A percentile compares a stretch with the other conserved stretches of the same genome.
Conservation (phyloP, 2,329 filamentous ascomycete genomes). For the Neobulgaria alba region DNA sequence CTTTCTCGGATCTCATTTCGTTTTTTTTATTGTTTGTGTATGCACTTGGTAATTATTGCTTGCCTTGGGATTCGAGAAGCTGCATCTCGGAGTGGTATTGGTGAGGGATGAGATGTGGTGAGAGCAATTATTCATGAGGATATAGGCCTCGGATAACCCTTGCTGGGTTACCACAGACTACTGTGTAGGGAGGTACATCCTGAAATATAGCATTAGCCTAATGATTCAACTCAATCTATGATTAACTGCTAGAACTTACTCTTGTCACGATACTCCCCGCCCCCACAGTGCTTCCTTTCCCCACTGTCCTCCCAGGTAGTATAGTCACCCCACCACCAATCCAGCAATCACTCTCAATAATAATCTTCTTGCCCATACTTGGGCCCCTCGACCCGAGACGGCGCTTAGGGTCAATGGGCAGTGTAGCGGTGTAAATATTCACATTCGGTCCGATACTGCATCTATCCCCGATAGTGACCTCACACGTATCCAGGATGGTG, state of each 20-base stretch:
- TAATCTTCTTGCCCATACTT: constrained; percentile 61
- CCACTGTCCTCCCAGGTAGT: constrained; percentile 44
- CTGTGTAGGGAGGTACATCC: constrained; percentile 30
- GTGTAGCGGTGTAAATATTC: constrained; percentile 69
- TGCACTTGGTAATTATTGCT: no score
- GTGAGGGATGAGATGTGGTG: not conserved
- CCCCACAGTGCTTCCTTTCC: constrained; percentile 42
- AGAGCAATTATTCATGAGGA: not conserved
- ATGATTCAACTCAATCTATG: not conserved
- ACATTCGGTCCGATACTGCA: constrained; percentile 76
- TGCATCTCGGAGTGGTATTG: no score
- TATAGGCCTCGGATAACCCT: constrained; percentile 26
- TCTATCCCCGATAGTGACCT: constrained; percentile 72
- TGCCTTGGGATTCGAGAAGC: no score
- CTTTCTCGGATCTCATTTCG: no score
- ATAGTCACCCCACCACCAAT: constrained; percentile 57
- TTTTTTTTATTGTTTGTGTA: no score
- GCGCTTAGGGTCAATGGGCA: constrained; percentile 63
- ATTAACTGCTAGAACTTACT: constrained; percentile 36
- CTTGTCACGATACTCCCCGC: constrained; percentile 46
- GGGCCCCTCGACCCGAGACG: constrained; percentile 66
- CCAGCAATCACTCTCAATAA: constrained; percentile 65
- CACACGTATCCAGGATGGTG: constrained; percentile 76
- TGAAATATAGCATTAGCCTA: constrained; percentile 6
- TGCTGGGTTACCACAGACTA: constrained; percentile 29